Evolutionary conservation across 345 rosid species (phyloP).

Genomic region (Hibiscus syriacus): DNA sequence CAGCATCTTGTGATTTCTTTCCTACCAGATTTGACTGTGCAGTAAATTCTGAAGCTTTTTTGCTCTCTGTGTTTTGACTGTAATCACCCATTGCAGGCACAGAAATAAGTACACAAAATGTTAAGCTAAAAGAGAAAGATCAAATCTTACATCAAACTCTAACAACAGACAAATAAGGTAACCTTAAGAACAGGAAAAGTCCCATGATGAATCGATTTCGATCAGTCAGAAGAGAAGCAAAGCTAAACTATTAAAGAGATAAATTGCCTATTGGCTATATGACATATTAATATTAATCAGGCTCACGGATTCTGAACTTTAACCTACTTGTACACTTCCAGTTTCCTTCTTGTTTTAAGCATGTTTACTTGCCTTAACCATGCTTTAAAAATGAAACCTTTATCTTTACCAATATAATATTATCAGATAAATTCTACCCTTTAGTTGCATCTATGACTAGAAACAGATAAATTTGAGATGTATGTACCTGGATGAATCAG

Average conservation of each 20-base stretch:
- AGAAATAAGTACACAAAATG: constrained; percentile 1
- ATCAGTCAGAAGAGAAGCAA: not conserved
- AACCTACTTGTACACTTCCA: not conserved
- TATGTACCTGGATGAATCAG: constrained; percentile 54
- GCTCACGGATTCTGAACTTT: not conserved
- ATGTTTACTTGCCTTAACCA: not conserved
- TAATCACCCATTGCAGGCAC: constrained; percentile 5
- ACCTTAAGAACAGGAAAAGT: not conserved
- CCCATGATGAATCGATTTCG: not conserved
- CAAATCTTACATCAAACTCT: not conserved
- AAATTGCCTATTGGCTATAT: not conserved
- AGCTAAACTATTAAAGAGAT: not conserved
- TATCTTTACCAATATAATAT: not conserved
- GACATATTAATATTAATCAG: not conserved
- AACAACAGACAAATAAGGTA: not conserved
- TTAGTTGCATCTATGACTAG: not conserved
- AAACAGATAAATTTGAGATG: not conserved
- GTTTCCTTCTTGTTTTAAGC: not conserved
- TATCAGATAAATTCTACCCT: not conserved
- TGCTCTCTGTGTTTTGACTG: constrained; percentile 44
- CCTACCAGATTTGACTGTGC: constrained; percentile 38
- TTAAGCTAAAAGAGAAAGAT: not conserved
- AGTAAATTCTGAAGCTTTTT: constrained; percentile 34
- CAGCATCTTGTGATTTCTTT: constrained; percentile 73
- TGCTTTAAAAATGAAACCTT: not conserved